Evolutionary conservation across 2,329 filamentous ascomycete genomes (phyloP).

Genomic region (Monilinia polystroma): DNA sequence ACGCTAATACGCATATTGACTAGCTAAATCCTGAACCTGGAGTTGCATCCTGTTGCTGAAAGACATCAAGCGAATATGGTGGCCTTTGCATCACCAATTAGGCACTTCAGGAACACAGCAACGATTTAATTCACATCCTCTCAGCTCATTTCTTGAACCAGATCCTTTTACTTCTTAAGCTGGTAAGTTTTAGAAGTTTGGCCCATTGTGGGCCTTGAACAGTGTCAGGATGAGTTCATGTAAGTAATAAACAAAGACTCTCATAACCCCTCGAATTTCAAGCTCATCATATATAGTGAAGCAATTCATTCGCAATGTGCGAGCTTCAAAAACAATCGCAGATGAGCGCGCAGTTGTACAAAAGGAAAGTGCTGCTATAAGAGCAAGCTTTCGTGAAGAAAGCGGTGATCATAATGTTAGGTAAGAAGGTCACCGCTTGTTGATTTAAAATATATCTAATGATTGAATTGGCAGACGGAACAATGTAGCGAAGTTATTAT

Average conservation of each 20-base stretch:
- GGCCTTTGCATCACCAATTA: conserved; percentile 24
- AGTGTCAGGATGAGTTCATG: conserved; percentile 41
- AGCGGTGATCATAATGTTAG: conserved; percentile 87
- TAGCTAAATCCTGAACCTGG: background rate
- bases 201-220: conserved; percentile 39
- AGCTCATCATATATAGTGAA: conserved; percentile 66
- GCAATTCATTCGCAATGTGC: conserved; percentile 99
- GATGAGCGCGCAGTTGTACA: conserved; percentile 98
- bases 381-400: conserved; percentile 96
- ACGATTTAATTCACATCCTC: conserved; percentile 5
- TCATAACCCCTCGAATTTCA: conserved; percentile 25
- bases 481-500: conserved; percentile 97
- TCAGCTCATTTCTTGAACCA: conserved; percentile 2
- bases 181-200: conserved; percentile 32
- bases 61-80: conserved; percentile 25
- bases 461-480: conserved; percentile 66
- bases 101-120: conserved; percentile 5
- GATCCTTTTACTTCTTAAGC: conserved; percentile 15
- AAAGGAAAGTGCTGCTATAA: conserved; percentile 96
- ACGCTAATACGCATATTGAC: background rate
- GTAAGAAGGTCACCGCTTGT: conserved; percentile 51
- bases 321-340: conserved; percentile 97
- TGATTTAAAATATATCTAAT: conserved; percentile 13
- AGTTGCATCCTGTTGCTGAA: conserved; percentile 5
- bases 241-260: conserved; percentile 30